Evolutionary conservation across 805 yeast genomes (phyloP).

Genomic region (Cyberlindnera sargentensis): DNA sequence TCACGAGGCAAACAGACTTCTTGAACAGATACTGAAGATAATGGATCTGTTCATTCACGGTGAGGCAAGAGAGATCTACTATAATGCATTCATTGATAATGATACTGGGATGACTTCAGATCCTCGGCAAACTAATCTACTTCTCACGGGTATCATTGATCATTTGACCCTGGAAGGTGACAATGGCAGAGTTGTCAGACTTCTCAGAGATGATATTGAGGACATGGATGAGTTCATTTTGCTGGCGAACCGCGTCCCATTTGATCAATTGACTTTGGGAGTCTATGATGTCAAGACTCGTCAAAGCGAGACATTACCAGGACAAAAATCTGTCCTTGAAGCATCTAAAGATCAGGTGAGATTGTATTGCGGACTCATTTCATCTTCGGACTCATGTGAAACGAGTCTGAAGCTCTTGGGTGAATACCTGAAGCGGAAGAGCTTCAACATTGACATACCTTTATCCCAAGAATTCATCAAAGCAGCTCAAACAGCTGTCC

Average conservation of each 20-base stretch:
- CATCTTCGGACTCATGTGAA: constrained; percentile 24
- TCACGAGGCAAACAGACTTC: constrained; percentile 29
- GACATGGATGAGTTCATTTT: not conserved
- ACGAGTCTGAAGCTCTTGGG: constrained; percentile 36
- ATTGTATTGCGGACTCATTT: constrained; percentile 48
- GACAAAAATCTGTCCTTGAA: constrained; percentile 39
- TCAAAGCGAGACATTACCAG: constrained; percentile 35
- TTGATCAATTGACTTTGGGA: constrained; percentile 14
- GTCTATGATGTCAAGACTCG: constrained; percentile 63
- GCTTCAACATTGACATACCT: constrained; percentile 41
- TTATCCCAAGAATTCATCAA: constrained; percentile 36
- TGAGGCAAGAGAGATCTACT: constrained; percentile 54
- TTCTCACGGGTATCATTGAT: constrained; percentile 64
- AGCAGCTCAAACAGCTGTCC: constrained; percentile 34
- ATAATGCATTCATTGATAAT: constrained; percentile 27
- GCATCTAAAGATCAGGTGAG: constrained; percentile 53
- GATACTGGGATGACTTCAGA: constrained; percentile 7
- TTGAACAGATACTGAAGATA: constrained; percentile 36
- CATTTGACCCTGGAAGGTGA: constrained; percentile 24
- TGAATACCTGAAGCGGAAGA: constrained; percentile 41
- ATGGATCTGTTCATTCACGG: constrained; percentile 37
- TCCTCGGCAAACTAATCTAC: constrained; percentile 26
- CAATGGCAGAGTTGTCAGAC: not conserved
- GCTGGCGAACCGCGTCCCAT: not conserved
- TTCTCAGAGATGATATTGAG: too few species aligned